Percentiles rank a stretch among this genome's conserved stretches.
These are phyloP conservation scores for Alloteropsis semialata DNA, from an alignment of 176 grass and related monocot species.

Conservation along the genomic window DNA sequence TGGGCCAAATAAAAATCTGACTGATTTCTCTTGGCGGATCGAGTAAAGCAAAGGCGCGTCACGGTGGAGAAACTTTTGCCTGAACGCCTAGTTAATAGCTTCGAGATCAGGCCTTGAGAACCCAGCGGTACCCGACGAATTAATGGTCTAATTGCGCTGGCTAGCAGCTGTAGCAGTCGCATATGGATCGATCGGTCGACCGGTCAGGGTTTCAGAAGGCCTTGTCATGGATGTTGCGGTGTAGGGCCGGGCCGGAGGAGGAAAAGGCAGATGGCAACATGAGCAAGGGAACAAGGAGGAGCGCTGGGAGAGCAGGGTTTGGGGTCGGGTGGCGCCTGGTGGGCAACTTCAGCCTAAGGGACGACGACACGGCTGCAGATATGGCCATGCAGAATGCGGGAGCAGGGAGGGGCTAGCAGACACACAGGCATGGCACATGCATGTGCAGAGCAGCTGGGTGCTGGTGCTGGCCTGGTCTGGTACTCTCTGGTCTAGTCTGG, in stretches of 20 bases:
- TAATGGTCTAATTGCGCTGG: background rate
- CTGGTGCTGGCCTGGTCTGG: background rate
- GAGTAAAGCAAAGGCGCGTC: background rate
- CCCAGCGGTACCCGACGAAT: background rate
- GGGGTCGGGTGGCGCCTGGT: background rate
- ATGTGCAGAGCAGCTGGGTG: background rate
- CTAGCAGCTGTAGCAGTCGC: background rate
- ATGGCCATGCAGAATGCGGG: background rate
- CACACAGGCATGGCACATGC: conserved; percentile 22
- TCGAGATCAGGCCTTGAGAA: background rate
- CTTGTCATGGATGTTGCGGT: background rate
- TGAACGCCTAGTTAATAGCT: too few species aligned
- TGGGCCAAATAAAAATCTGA: background rate
- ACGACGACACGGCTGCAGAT: background rate
- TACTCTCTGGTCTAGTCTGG: too few species aligned
- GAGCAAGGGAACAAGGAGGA: background rate
- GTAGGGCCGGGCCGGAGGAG: background rate
- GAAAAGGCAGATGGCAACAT: background rate
- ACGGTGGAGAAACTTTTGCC: background rate
- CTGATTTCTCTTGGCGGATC: background rate
- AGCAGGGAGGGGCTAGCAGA: background rate
- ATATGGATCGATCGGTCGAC: background rate
- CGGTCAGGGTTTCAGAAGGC: conserved; percentile 17
- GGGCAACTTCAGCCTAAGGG: background rate
- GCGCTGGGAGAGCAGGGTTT: background rate